These are phyloP conservation scores for Anisodus tanguticus DNA, from an alignment of 257 asterid species.

Conservation along the genomic window DNA sequence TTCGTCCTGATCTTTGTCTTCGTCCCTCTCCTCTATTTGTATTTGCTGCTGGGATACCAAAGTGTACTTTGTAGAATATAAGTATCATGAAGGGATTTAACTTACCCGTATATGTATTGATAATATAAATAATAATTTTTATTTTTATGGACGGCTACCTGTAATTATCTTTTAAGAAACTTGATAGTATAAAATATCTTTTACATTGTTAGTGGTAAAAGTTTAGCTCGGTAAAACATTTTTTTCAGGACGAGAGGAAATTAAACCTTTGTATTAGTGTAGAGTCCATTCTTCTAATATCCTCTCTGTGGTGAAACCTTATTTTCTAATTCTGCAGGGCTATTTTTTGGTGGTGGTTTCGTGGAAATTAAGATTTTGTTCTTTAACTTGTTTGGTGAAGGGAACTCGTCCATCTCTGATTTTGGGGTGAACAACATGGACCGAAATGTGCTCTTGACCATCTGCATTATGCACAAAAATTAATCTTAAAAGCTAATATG, in stretches of 20 bases:
- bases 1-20: constrained; percentile 14
- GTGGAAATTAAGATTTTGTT: constrained; percentile 36
- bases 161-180: not conserved
- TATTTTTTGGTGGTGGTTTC: constrained; percentile 32
- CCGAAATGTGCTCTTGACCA: constrained; percentile 34
- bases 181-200: not conserved
- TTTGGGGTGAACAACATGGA: constrained; percentile 34
- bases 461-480: constrained; percentile 26
- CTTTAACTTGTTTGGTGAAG: constrained; percentile 34
- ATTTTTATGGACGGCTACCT: too few species aligned
- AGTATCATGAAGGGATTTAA: not conserved
- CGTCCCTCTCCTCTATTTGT: constrained; percentile 20
- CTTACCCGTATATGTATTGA: not conserved
- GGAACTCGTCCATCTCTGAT: constrained; percentile 30
- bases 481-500: not conserved
- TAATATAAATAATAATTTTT: too few species aligned
- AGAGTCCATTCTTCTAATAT: not conserved
- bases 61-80: not conserved
- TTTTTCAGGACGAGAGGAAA: not conserved
- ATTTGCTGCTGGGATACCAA: not conserved
- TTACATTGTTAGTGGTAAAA: not conserved
- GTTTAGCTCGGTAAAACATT: not conserved
- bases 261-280: not conserved
- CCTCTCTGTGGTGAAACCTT: not conserved
- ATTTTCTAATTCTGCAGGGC: not conserved